Conservation (phyloP, 179 eudicot genomes). For the Carnegiea gigantea region DNA sequence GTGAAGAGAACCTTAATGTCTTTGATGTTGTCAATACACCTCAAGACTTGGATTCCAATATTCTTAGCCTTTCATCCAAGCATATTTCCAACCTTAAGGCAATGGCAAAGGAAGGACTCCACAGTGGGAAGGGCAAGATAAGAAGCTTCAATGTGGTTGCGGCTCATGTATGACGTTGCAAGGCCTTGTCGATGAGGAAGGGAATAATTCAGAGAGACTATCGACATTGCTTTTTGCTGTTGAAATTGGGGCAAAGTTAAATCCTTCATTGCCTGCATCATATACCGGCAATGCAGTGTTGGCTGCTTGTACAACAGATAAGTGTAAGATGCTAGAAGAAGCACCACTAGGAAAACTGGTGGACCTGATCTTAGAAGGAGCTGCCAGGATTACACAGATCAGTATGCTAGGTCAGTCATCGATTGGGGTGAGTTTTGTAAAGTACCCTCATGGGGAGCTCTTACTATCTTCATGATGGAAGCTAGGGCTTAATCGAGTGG, state of each 20-base stretch:
- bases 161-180: slow-evolving; percentile 68
- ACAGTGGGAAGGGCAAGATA: slow-evolving; percentile 10
- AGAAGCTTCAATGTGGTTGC: slow-evolving; percentile 61
- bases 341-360: slow-evolving; percentile 22
- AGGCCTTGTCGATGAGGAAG: slow-evolving; percentile 42
- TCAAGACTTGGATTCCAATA: slow-evolving; percentile 47
- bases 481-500: no score
- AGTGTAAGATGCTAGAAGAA: slow-evolving; percentile 38
- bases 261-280: slow-evolving; percentile 39
- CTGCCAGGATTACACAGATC: slow-evolving; percentile 46
- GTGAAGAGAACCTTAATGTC: slow-evolving; percentile 28
- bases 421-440: slow-evolving; percentile 76
- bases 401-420: slow-evolving; percentile 59
- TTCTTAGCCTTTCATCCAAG: slow-evolving; percentile 40
- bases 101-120: slow-evolving; percentile 9
- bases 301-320: slow-evolving; percentile 46
- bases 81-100: slow-evolving; percentile 42
- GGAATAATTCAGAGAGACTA: slow-evolving; percentile 20
- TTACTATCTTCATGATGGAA: no score
- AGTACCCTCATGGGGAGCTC: no score
- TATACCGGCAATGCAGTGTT: slow-evolving; percentile 60
- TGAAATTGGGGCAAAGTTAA: slow-evolving; percentile 48
- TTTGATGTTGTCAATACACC: slow-evolving; percentile 33
- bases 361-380: slow-evolving; percentile 42
- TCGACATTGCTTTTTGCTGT: slow-evolving; percentile 55